Conservation (phyloP, 2,329 filamentous ascomycete species). For the Coccinonectria pachysandricola region DNA sequence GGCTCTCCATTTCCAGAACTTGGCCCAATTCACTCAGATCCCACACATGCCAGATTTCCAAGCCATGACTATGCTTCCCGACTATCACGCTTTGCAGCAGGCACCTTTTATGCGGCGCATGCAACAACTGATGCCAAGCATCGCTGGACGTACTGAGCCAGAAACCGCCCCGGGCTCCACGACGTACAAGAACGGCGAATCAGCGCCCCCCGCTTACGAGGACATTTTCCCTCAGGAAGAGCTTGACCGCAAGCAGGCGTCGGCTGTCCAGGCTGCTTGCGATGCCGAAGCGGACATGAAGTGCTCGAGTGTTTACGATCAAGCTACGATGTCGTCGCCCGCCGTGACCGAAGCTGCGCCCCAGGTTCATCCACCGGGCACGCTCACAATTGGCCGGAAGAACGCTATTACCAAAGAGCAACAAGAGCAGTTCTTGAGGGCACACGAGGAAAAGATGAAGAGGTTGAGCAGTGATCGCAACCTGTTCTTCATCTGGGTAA, state of each 20-base stretch:
- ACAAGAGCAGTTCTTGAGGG: conserved; percentile 51
- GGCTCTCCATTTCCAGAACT: conserved; percentile 54
- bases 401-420: conserved; percentile 55
- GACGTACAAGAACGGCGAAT: conserved; percentile 37
- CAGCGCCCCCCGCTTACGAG: conserved; percentile 64
- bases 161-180: conserved; percentile 42
- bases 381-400: conserved; percentile 53
- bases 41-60: conserved; percentile 43
- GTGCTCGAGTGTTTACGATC: conserved; percentile 43
- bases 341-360: conserved; percentile 27
- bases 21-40: conserved; percentile 46
- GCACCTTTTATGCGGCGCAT: conserved; percentile 62
- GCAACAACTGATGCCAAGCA: conserved; percentile 61
- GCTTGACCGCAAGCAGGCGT: conserved; percentile 45
- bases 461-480: conserved; percentile 53
- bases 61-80: conserved; percentile 54
- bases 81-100: no score
- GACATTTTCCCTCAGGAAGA: conserved; percentile 59
- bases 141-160: conserved; percentile 37
- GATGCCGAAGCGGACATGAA: conserved; percentile 51
- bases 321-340: conserved; percentile 18
- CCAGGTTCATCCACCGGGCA: conserved; percentile 28
- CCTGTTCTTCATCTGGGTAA: conserved; percentile 60
- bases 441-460: conserved; percentile 53
- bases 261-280: conserved; percentile 46